Evolutionary conservation across 331 rosid genomes (phyloP), one percentile per base, ranked within the genome.

Genomic region (Prunus yedoensis): DNA sequence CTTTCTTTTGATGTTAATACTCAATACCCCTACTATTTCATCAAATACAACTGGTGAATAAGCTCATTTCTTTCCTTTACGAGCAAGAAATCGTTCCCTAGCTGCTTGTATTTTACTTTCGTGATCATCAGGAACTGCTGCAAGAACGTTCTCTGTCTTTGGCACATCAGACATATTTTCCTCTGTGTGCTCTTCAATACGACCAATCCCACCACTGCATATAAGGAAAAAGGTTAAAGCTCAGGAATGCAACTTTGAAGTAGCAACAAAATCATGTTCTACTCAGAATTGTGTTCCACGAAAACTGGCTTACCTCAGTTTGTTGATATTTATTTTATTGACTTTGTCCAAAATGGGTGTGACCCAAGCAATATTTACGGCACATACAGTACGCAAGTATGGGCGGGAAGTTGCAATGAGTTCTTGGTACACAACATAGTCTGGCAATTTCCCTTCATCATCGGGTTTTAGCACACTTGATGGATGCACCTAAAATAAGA

Each of bases 321-420:
- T 89, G 78, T 77, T 85, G 75, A 95, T 80, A 80, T 95, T 82
- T 49, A 95, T 77, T 16, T 83, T 87, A 69, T 84, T 88, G 23
- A 95, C 90, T 92, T 92, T 95, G 88, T 92, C 77, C 73, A 88
- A 72, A 75, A 87, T 79, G 62, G 99, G 94, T 73, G 71, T 27
- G 64, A 83, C 96, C 99, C 99, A 95, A 63, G 81, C 78, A 83
- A 87, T 81, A 80, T 92, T 86, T 74, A 95, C 88, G 27, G 92
- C 78, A 65, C 99, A 95, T 45, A 90, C 91, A 77, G 89, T 88
- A 67, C 97, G 89, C 92, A 92, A 89, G 88, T 25, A 90, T 12
- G 99, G 97, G 16, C 96, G 89, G 35, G 96, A 80, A 8, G 97
- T 89, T 51, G 99, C 91, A 79, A 95, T 88, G 52, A 95, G 96